Evolutionary conservation across 1,284 basidiomycete genomes (phyloP), one percentile per base, ranked within the genome.

Genomic region (Sporisorium sorghi): DNA sequence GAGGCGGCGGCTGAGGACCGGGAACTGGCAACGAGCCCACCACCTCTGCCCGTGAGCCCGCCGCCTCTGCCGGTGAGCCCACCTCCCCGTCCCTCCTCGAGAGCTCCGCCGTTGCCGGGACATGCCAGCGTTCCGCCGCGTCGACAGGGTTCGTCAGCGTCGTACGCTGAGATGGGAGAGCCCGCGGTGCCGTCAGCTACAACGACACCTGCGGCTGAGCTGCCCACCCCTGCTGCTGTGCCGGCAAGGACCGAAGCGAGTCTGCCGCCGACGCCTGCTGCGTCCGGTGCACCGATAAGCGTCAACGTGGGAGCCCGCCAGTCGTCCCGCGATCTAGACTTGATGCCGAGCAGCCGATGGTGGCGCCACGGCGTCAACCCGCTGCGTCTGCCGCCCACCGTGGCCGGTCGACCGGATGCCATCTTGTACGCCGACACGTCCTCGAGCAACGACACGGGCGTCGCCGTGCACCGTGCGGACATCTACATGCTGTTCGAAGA

Each of bases 101-200:
- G 90, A 90, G 17, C 90, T 94, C 79, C 93, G 93, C 30, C 93
- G 91, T 30, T 88, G 93, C 60, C 94, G 95, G 93, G 93, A 92
- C 59, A 90, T 91, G 76, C 88, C 94, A 12, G 94, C 92, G 30
- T 94, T 92, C 64, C 70, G n/a, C 68, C 68, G 33, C 60, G 61
- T 40, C 55, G 71, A 21, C 71, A 73, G 32, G 71, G 49, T 23
- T 73, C 70, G 10, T 63, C 64, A 6, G 64, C 70, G 3, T 73
- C 70, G 28, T 59, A 60, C 44, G 24, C 47, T 4, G 58, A 59
- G 24, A 56, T 40, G 42, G 57, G 53, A 24, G 48, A 8, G 68
- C 70, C 85, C 32, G 46, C 58, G 15, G 51, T 61, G 28, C 28
- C 69, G 12, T 50, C 67, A 2, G 32, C 46, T 1, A 44, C 47